A percentile compares a stretch with the other conserved stretches of the same genome.
These are phyloP conservation scores for Ophiocytium majus DNA, from an alignment of 352 stramenopile genomes.

Conservation along the genomic window DNA sequence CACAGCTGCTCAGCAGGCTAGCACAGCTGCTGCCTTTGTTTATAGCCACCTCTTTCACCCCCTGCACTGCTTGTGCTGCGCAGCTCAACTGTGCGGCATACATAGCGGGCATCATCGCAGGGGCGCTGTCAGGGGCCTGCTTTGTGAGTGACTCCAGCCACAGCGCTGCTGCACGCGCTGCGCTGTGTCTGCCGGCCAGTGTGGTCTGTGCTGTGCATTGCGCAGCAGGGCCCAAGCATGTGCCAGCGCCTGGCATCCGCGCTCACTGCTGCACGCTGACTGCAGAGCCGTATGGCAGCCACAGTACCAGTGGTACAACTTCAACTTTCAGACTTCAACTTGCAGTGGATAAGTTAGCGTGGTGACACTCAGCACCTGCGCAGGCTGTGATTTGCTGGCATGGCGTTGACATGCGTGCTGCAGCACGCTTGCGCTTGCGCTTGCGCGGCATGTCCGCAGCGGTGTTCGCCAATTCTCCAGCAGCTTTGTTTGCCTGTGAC, in stretches of 20 bases:
- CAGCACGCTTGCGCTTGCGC: neutral
- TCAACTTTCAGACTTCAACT: conserved; percentile 12
- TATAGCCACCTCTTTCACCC: neutral
- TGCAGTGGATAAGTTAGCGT: neutral
- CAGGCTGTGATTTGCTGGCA: neutral
- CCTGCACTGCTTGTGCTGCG: neutral
- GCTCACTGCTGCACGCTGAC: no score
- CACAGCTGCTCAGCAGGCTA: neutral
- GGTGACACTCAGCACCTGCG: neutral
- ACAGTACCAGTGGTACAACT: neutral
- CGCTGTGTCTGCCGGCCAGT: no score
- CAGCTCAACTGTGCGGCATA: conserved; percentile 93
- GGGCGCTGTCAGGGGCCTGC: conserved; percentile 52
- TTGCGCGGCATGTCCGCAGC: no score
- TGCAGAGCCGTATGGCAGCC: no score
- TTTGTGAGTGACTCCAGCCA: conserved; percentile 59
- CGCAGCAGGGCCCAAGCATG: no score
- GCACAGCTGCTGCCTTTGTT: neutral
- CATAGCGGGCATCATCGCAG: conserved; percentile 76
- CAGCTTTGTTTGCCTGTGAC: neutral
- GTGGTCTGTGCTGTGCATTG: no score
- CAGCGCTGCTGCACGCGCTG: no score
- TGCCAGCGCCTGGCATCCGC: no score
- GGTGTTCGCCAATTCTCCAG: neutral
- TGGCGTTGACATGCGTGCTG: neutral